A percentile compares a stretch with the other conserved stretches of the same genome.
These are phyloP conservation scores for Smittium mucronatum DNA, from an alignment of 371 early-diverging fungal species.

Conservation along the genomic window DNA sequence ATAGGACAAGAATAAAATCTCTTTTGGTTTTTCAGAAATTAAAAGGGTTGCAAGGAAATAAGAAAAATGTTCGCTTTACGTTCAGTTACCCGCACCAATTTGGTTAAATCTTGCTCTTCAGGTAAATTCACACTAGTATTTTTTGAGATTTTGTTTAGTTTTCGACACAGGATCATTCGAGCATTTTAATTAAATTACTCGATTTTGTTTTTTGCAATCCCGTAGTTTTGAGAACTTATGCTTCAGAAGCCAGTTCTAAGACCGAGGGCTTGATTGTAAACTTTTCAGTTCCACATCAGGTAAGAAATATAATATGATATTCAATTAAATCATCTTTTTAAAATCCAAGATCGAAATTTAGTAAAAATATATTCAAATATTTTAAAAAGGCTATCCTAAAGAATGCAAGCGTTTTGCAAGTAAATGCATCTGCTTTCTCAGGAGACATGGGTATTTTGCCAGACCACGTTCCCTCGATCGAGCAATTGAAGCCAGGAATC, in stretches of 20 bases:
- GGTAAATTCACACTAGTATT: neutral
- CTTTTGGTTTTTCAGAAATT: too few relatives aligned
- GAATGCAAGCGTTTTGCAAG: slow-evolving; percentile 70
- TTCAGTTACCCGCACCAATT: neutral
- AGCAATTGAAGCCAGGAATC: slow-evolving; percentile 90
- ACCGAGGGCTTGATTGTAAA: slow-evolving; percentile 3
- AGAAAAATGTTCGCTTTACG: neutral
- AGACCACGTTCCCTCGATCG: slow-evolving; percentile 92
- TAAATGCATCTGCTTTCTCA: slow-evolving; percentile 84
- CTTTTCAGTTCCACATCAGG: slow-evolving; percentile 11
- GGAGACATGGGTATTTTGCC: slow-evolving; percentile 98
- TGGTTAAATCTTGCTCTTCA: neutral
- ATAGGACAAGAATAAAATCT: too few relatives aligned
- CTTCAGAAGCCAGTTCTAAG: neutral
- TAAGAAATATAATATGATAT: neutral
- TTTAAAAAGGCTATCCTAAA: slow-evolving; percentile 44
- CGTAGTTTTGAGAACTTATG: slow-evolving; percentile 1
- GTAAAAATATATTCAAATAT: neutral
- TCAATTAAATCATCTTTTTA: neutral
- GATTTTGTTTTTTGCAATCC: neutral
- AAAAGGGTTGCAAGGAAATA: too few relatives aligned
- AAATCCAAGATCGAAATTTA: neutral
- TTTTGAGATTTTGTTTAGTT: too few relatives aligned
- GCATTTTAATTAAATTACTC: neutral
- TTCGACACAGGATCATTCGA: too few relatives aligned